Percentiles rank a stretch among this genome's conserved stretches.
Evolutionary conservation across 1,284 basidiomycete species (phyloP).

Genomic region (Ceratobasidium sp.): DNA sequence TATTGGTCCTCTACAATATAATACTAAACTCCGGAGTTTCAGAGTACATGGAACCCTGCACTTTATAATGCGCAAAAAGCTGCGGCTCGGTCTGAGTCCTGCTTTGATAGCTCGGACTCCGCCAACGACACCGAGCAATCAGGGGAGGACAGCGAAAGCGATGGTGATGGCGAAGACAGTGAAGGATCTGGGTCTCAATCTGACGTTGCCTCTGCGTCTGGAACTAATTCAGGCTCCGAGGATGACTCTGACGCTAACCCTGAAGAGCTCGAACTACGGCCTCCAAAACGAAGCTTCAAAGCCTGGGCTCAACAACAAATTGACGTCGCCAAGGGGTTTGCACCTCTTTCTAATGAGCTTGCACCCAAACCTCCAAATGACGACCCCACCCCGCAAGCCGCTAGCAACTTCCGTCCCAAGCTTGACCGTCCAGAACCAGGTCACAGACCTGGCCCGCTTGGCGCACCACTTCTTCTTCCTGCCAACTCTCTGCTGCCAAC

Average conservation of each 20-base stretch:
- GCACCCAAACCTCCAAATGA: neutral
- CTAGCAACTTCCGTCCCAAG: conserved; percentile 47
- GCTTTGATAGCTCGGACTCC: conserved; percentile 81
- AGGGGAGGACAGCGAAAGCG: conserved; percentile 48
- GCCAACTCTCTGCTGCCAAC: conserved; percentile 55
- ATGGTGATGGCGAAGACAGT: conserved; percentile 33
- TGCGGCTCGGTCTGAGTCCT: conserved; percentile 65
- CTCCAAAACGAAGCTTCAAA: conserved; percentile 72
- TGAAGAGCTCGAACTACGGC: conserved; percentile 46
- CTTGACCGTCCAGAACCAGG: conserved; percentile 49
- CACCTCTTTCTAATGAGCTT: conserved; percentile 53
- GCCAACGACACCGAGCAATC: conserved; percentile 62
- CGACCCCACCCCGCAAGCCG: conserved; percentile 46
- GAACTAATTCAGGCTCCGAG: neutral
- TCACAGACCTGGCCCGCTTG: conserved; percentile 55
- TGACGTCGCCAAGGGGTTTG: conserved; percentile 69
- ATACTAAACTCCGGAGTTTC: neutral
- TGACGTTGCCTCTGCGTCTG: neutral
- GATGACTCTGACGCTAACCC: neutral
- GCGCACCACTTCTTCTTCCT: conserved; percentile 55
- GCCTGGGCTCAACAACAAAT: conserved; percentile 86
- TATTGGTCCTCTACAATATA: neutral
- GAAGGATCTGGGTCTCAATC: conserved; percentile 30
- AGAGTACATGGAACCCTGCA: conserved; percentile 43
- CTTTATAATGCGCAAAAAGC: conserved; percentile 27